Conservation (phyloP, 2,329 filamentous ascomycete genomes). For the Hypoxylon sp. region DNA sequence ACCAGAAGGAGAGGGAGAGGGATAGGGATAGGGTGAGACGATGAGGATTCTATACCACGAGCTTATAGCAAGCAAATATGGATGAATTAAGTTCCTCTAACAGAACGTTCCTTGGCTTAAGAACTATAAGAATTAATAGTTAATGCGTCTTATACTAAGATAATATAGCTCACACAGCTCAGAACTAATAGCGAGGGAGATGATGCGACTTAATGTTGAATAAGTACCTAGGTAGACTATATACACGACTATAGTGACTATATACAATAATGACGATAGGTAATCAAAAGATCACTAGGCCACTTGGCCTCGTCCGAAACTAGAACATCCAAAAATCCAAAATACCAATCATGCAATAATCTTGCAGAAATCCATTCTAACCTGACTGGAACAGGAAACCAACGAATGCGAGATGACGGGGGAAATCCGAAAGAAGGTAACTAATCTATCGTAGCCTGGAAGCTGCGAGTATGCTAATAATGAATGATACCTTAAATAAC, state of each 20-base stretch:
- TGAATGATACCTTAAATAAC: neutral
- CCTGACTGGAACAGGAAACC: slow-evolving; percentile 14
- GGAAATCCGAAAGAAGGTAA: neutral
- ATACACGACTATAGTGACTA: slow-evolving; percentile 26
- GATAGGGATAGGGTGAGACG: slow-evolving; percentile 23
- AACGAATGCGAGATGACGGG: slow-evolving; percentile 16
- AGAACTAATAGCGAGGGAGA: neutral
- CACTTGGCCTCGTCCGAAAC: slow-evolving; percentile 12
- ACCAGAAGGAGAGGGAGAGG: slow-evolving; percentile 43
- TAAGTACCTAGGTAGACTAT: slow-evolving; percentile 9
- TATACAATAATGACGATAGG: slow-evolving; percentile 30
- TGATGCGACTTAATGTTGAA: neutral
- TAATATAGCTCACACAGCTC: neutral
- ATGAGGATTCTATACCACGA: neutral
- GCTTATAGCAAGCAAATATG: neutral
- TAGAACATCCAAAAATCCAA: neutral
- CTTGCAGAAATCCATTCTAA: neutral
- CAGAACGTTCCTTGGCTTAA: neutral
- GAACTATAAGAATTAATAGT: neutral
- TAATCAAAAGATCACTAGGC: slow-evolving; percentile 7
- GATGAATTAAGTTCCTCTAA: neutral
- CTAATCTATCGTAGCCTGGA: slow-evolving; percentile 12
- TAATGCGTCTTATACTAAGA: neutral
- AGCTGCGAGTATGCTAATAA: slow-evolving; percentile 12
- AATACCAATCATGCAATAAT: neutral